A percentile compares a stretch with the other conserved stretches of the same genome.
Conservation (phyloP, 2,329 filamentous ascomycete species). For the Xylaria sp. region DNA sequence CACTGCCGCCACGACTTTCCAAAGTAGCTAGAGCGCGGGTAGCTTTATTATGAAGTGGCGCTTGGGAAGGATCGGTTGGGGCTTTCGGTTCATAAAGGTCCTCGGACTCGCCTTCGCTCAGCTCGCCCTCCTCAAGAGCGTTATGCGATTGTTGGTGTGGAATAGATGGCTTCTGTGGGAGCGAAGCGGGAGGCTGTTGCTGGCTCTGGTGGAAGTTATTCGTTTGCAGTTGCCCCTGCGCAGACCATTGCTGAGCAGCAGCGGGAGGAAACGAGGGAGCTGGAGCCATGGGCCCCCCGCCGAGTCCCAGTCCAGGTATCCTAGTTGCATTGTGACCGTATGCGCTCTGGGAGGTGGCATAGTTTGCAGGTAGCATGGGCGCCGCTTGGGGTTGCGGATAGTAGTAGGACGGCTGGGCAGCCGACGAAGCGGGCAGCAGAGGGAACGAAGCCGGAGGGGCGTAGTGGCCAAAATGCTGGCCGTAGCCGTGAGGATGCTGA, state of each 20-base stretch:
- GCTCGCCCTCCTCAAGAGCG: constrained; percentile 74
- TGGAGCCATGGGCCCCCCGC: constrained; percentile 36
- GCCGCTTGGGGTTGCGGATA: constrained; percentile 30
- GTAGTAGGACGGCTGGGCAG: constrained; percentile 25
- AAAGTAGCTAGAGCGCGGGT: constrained; percentile 26
- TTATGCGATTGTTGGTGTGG: constrained; percentile 22
- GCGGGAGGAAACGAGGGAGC: constrained; percentile 29
- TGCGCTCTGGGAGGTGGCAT: constrained; percentile 48
- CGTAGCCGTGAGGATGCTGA: constrained; percentile 52
- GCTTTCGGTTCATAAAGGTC: constrained; percentile 62
- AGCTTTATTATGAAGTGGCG: constrained; percentile 16
- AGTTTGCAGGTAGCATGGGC: constrained; percentile 40
- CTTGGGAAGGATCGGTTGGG: constrained; percentile 6
- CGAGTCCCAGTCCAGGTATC: constrained; percentile 54
- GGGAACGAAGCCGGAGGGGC: constrained; percentile 37
- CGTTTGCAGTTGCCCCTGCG: constrained; percentile 25
- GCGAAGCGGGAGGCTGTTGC: constrained; percentile 15
- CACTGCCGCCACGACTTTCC: constrained; percentile 41
- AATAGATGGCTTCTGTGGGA: constrained; percentile 9
- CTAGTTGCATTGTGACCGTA: constrained; percentile 52
- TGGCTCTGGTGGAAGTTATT: constrained; percentile 22
- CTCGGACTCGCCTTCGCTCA: constrained; percentile 76
- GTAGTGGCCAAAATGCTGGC: constrained; percentile 47
- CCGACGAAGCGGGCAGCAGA: constrained; percentile 14
- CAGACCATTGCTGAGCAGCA: constrained; percentile 33